phyloP scores from a whole-genome alignment of 2,329 filamentous ascomycete species.

The Aschersonia sp. region DNA sequence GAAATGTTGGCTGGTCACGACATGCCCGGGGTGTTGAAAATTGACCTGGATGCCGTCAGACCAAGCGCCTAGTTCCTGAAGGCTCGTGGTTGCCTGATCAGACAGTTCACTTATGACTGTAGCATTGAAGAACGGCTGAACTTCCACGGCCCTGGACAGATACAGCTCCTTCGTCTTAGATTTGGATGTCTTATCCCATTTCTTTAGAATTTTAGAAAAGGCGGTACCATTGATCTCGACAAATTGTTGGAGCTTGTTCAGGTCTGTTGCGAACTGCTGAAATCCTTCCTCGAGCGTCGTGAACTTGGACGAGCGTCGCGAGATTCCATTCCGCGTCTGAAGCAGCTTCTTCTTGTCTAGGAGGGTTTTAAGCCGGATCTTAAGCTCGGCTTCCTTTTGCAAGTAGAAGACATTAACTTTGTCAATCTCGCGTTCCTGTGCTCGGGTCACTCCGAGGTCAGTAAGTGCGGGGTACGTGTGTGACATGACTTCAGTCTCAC shows the following conservation, averaged over 20 bases:
- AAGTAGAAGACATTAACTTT: constrained; percentile 98
- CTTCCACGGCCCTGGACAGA: constrained; percentile 86
- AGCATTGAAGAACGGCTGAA: constrained; percentile 95
- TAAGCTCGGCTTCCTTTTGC: constrained; percentile 97
- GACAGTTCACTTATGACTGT: constrained; percentile 94
- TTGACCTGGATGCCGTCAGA: constrained; percentile 89
- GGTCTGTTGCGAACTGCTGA: constrained; percentile 88
- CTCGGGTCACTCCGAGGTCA: not conserved
- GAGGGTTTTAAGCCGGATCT: constrained; percentile 79
- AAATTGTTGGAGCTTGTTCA: constrained; percentile 97
- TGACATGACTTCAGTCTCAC: constrained; percentile 34
- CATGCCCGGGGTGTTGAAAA: constrained; percentile 52
- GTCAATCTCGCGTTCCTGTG: constrained; percentile 86
- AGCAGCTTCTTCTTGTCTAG: constrained; percentile 90
- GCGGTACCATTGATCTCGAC: constrained; percentile 96
- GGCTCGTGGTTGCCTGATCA: constrained; percentile 89
- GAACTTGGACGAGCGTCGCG: constrained; percentile 83
- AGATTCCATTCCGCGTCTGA: constrained; percentile 65
- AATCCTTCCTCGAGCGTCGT: constrained; percentile 93
- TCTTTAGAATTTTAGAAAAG: constrained; percentile 97
- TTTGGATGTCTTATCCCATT: constrained; percentile 99
- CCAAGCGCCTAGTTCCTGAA: constrained; percentile 92
- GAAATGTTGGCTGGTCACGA: constrained; percentile 50
- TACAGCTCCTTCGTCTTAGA: constrained; percentile 97
- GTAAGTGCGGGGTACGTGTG: not conserved